Base-by-base conservation (phyloP, 2,329 filamentous ascomycete species). In the Fusarium sp. region DNA sequence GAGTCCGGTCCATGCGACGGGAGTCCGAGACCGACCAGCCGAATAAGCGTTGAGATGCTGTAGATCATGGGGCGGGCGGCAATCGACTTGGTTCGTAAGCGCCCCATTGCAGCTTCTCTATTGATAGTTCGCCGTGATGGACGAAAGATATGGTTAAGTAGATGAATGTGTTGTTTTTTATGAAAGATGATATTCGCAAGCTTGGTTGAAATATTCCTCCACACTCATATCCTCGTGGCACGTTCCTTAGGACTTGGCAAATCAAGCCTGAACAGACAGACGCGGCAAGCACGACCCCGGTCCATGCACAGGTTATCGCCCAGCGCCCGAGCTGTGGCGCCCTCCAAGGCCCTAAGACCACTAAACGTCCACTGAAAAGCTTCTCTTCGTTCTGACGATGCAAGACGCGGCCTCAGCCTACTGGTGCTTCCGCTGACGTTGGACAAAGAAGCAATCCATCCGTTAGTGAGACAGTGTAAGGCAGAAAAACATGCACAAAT, bases 11-110 rank as follows among this genome's bases (percentile, higher is more conserved):
- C 63, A 57, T 65, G 37, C 60, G 60, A 59, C 60, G 60, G 64
- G 30, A 27, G 56, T 65, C 47, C 68, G 62, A 68, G 62, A 38
- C 65, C 69, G 61, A 38, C 20, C 65, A 65, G 58, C 65, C 69
- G 65, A 71, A 71, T 71, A 58, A 71, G 45, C 50, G 17, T 25
- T 15, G 52, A 57, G 32, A 57, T 30, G 9, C 17, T 54, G 50
- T 30, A 27, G 45, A 33, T 54, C 27, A 14, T 54, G 50, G 27
- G 11, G 11, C 17, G 50, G 27, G 27, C 50, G 50, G 50, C 50
- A 54, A 32, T 54, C 25, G 47, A 32, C 27, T 52, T 52, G 47
- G 10, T 17, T 52, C 50, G 27, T 54, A 54, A 54, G 50, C 50
- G 50, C 27, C 27, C 27, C 50, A 20, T 14, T 20, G 27, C 33